phyloP scores from a whole-genome alignment of 148 eudicot genomes.

The Rhododendron kiyosumense region DNA sequence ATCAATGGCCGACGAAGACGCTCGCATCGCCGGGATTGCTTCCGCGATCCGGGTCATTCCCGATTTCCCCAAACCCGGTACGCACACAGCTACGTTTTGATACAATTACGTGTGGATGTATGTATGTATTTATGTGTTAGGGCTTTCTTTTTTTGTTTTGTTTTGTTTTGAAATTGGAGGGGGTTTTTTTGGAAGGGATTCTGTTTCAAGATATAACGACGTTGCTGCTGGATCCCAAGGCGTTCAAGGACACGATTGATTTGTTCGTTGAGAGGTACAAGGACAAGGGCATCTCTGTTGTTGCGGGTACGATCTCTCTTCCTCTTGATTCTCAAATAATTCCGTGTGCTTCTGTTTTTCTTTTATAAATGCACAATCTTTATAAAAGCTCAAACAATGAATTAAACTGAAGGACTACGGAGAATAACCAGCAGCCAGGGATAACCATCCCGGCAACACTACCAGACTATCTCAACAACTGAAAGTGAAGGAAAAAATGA shows the following conservation, averaged over 20 bases:
- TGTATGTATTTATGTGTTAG: not conserved
- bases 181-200: slow-evolving; percentile 38
- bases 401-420: too few species aligned
- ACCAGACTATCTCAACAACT: too few species aligned
- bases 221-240: slow-evolving; percentile 80
- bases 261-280: slow-evolving; percentile 92
- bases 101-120: not conserved
- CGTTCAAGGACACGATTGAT: slow-evolving; percentile 92
- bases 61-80: slow-evolving; percentile 86
- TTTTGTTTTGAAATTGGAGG: not conserved
- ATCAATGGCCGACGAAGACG: slow-evolving; percentile 33
- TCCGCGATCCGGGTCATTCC: slow-evolving; percentile 81
- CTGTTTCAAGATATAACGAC: slow-evolving; percentile 97
- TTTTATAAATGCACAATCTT: too few species aligned
- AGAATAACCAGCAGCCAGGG: too few species aligned
- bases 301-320: slow-evolving; percentile 53
- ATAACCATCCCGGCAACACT: too few species aligned
- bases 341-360: not conserved
- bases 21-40: slow-evolving; percentile 55
- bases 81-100: not conserved
- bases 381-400: too few species aligned
- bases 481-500: too few species aligned
- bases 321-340: not conserved
- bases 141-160: not conserved
- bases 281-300: slow-evolving; percentile 62